Conservation (phyloP, 2,329 filamentous ascomycete genomes). For the Sarocladium oryzae region DNA sequence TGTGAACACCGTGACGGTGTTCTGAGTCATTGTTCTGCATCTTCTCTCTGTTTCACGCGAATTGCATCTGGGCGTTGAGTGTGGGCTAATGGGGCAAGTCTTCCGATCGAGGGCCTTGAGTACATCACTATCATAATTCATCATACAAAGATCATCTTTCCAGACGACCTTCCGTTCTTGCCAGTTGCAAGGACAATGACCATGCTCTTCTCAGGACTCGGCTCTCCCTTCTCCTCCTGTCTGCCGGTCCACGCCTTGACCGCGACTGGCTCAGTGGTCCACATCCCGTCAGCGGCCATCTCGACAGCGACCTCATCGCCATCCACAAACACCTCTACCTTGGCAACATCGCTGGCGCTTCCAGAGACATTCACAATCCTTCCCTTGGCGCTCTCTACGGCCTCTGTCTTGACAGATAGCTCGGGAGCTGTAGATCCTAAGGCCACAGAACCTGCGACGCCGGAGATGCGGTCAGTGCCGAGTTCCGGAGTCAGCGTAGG, state of each 20-base stretch:
- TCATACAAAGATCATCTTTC: slow-evolving; percentile 4
- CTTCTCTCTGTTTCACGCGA: neutral
- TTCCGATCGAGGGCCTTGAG: neutral
- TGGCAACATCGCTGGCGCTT: neutral
- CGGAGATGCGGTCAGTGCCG: neutral
- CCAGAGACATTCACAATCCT: neutral
- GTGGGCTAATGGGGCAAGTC: neutral
- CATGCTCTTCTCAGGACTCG: neutral
- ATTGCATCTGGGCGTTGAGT: neutral
- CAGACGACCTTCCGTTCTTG: slow-evolving; percentile 6
- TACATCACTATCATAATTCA: neutral
- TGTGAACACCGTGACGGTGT: slow-evolving; percentile 84
- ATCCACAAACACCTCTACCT: slow-evolving; percentile 3
- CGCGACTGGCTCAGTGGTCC: neutral
- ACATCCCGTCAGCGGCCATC: neutral
- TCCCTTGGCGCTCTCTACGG: neutral
- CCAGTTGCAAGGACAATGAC: slow-evolving; percentile 5
- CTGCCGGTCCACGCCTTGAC: neutral
- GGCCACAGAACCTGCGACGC: neutral
- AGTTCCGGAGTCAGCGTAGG: neutral
- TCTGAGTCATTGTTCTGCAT: slow-evolving; percentile 40
- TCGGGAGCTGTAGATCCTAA: neutral
- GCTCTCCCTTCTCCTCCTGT: slow-evolving; percentile 5
- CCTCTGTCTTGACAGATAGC: neutral
- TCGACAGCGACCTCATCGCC: slow-evolving; percentile 2